Percentiles rank a stretch among this genome's conserved stretches.
phyloP scores from a whole-genome alignment of 2,329 filamentous ascomycete species.

The Cladosporium colombiae region DNA sequence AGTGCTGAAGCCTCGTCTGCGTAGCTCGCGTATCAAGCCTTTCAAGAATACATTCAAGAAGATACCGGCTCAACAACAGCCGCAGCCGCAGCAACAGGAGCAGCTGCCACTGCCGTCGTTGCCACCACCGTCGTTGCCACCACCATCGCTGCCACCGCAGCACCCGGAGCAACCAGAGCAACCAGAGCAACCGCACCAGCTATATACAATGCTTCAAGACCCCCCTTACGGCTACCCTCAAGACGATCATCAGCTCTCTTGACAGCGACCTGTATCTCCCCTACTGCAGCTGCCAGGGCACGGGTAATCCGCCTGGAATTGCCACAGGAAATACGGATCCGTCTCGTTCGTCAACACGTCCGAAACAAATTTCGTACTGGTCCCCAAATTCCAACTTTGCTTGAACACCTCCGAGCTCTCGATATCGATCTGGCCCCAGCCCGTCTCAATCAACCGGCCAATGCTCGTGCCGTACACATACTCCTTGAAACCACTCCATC shows the following conservation, averaged over 20 bases:
- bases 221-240: background rate
- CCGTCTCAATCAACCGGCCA: conserved; percentile 46
- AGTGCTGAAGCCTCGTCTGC: background rate
- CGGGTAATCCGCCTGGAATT: conserved; percentile 45
- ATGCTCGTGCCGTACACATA: conserved; percentile 58
- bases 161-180: background rate
- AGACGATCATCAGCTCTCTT: background rate
- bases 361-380: conserved; percentile 44
- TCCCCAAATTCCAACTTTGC: conserved; percentile 43
- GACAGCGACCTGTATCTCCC: background rate
- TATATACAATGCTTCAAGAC: background rate
- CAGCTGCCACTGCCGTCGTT: background rate
- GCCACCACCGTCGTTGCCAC: background rate
- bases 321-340: conserved; percentile 57
- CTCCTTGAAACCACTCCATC: conserved; percentile 57
- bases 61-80: background rate
- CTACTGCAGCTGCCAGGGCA: conserved; percentile 41
- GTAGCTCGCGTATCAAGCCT: background rate
- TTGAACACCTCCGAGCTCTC: conserved; percentile 49
- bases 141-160: background rate
- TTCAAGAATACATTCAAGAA: background rate
- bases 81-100: background rate
- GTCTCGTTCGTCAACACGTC: conserved; percentile 56
- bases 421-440: conserved; percentile 56
- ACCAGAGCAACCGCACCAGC: background rate